Conservation (phyloP, 495 filamentous ascomycete genomes). For the Neurospora intermedia region DNA sequence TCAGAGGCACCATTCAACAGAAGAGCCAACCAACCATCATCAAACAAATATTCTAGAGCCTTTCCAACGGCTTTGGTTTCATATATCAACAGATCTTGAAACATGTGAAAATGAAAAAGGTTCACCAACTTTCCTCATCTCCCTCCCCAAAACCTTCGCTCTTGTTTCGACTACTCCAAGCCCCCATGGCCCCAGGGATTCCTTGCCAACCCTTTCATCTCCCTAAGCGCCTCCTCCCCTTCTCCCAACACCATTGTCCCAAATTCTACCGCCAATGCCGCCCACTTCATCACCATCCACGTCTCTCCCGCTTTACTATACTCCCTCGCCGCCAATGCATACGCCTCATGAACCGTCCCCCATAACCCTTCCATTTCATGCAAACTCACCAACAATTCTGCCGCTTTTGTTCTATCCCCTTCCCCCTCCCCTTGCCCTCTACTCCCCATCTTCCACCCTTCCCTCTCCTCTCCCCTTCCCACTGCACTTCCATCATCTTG, state of each 20-base stretch:
- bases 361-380: constrained; percentile 29
- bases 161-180: constrained; percentile 6
- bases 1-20: neutral
- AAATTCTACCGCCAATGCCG: constrained; percentile 22
- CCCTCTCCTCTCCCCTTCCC: neutral
- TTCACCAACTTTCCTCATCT: neutral
- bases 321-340: constrained; percentile 28
- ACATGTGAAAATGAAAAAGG: neutral
- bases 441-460: constrained; percentile 13
- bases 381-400: constrained; percentile 26
- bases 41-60: neutral
- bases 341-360: constrained; percentile 26
- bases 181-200: constrained; percentile 28
- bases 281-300: constrained; percentile 28
- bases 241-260: constrained; percentile 26
- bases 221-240: constrained; percentile 16
- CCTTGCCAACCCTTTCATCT: constrained; percentile 20
- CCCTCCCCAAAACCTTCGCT: constrained; percentile 5
- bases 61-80: neutral
- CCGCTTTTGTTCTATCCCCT: constrained; percentile 20
- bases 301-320: constrained; percentile 27
- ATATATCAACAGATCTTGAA: neutral
- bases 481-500: constrained; percentile 8
- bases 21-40: neutral
- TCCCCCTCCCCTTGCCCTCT: neutral